Evolutionary conservation across 2,329 filamentous ascomycete species (phyloP).

Genomic region (Sporothrix protearum): DNA sequence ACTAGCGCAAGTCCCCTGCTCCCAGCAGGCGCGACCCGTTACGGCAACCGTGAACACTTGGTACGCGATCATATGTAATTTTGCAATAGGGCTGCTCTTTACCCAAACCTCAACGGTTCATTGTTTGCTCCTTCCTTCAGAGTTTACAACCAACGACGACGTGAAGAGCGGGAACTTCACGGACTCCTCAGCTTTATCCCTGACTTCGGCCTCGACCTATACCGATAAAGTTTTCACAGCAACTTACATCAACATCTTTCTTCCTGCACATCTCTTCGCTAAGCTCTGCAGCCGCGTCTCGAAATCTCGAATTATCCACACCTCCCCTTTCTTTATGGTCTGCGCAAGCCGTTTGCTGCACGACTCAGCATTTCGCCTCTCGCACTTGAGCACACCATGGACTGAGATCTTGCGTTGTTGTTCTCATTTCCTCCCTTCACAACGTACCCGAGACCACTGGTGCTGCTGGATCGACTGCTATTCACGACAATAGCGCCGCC

Average conservation of each 20-base stretch:
- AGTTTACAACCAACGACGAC: not conserved
- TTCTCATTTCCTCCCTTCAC: no score
- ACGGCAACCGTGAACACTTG: not conserved
- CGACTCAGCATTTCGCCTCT: not conserved
- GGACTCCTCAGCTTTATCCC: not conserved
- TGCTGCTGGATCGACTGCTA: not conserved
- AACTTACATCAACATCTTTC: not conserved
- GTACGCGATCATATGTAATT: constrained; percentile 14
- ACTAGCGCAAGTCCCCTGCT: not conserved
- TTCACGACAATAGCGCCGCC: not conserved
- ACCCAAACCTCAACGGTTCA: not conserved
- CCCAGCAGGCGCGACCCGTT: not conserved
- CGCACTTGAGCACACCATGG: not conserved
- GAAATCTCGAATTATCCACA: not conserved
- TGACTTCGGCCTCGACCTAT: not conserved
- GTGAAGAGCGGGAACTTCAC: not conserved
- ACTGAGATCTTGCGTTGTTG: not conserved
- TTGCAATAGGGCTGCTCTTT: not conserved
- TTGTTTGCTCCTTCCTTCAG: not conserved
- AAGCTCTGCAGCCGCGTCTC: not conserved
- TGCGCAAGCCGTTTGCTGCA: not conserved
- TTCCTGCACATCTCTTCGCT: not conserved
- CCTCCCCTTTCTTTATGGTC: not conserved
- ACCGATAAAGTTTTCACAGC: not conserved
- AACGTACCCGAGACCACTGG: not conserved